Conservation (phyloP, 2,329 filamentous ascomycete genomes). For the Alternaria sp. region DNA sequence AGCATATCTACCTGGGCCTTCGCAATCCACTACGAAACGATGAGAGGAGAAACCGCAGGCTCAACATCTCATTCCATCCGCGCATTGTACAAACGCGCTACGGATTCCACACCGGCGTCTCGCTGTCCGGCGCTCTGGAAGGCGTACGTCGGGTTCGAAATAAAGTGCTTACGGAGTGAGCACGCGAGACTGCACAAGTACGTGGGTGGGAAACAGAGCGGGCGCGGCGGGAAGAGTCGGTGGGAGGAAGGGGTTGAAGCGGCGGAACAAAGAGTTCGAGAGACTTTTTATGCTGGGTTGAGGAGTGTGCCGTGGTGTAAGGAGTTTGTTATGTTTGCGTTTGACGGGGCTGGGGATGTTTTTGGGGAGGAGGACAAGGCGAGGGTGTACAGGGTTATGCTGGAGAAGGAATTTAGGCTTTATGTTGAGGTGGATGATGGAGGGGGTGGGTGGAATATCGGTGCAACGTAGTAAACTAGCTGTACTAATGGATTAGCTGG, state of each 20-base stretch:
- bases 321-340: constrained; percentile 65
- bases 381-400: constrained; percentile 64
- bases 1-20: constrained; percentile 63
- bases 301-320: constrained; percentile 70
- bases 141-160: constrained; percentile 46
- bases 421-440: constrained; percentile 59
- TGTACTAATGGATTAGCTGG: too few relatives aligned
- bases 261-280: constrained; percentile 56
- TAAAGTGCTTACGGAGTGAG: constrained; percentile 28
- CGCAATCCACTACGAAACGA: constrained; percentile 64
- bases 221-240: constrained; percentile 35
- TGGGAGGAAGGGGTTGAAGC: constrained; percentile 32
- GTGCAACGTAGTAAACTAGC: too few relatives aligned
- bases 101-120: constrained; percentile 44
- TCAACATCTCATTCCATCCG: constrained; percentile 62
- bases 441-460: not conserved
- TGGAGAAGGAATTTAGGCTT: constrained; percentile 69
- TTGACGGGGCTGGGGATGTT: constrained; percentile 51
- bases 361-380: constrained; percentile 60
- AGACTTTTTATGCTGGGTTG: constrained; percentile 65
- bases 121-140: constrained; percentile 46
- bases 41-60: constrained; percentile 53
- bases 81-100: constrained; percentile 64
- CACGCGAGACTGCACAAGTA: constrained; percentile 11
- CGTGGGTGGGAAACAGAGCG: constrained; percentile 19